A percentile compares a stretch with the other conserved stretches of the same genome.
Evolutionary conservation across 208 protist species (phyloP).

Genomic region (Acanthamoeba polyphaga): DNA sequence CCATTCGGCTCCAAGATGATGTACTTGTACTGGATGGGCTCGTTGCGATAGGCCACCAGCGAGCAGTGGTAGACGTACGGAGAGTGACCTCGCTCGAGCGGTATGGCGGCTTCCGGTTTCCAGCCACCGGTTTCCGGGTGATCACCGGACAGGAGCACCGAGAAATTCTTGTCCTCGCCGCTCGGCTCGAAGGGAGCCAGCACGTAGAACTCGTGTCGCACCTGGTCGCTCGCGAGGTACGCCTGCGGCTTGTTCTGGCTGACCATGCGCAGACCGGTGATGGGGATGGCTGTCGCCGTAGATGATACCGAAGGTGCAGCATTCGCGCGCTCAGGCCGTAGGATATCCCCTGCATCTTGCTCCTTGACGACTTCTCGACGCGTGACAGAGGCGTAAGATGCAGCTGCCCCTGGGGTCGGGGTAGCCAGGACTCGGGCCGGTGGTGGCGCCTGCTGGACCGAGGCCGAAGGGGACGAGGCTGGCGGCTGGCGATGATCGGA

Average conservation of each 20-base stretch:
- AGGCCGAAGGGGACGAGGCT: no score
- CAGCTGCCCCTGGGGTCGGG: no score
- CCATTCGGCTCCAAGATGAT: neutral
- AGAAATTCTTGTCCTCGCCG: neutral
- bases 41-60: neutral
- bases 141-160: neutral
- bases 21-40: constrained; percentile 40
- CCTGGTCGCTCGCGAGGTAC: neutral
- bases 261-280: neutral
- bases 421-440: no score
- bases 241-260: neutral
- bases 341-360: neutral
- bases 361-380: neutral
- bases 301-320: no score
- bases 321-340: neutral
- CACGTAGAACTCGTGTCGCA: constrained; percentile 18
- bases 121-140: neutral
- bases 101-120: neutral
- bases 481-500: no score
- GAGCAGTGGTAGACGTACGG: constrained; percentile 41
- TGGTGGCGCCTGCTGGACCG: no score
- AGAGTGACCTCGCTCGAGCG: neutral
- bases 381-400: neutral
- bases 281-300: neutral
- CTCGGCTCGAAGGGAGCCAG: neutral